Percentiles rank a stretch among this genome's conserved stretches.
These are phyloP conservation scores for Echites panduratus DNA, from an alignment of 257 asterid species.

Conservation along the genomic window DNA sequence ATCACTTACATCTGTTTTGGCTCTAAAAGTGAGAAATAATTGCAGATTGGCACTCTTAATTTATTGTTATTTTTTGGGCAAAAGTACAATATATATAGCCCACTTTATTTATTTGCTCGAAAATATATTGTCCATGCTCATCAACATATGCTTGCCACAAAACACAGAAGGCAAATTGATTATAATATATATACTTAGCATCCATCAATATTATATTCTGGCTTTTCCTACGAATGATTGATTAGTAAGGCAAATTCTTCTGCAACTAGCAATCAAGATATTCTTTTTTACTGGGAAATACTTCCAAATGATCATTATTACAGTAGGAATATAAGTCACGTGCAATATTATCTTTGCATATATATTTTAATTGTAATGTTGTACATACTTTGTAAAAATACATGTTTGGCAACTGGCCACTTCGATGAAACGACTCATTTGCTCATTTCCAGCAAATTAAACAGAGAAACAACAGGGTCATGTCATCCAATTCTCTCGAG, in stretches of 20 bases:
- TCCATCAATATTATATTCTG: too few relatives aligned
- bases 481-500: constrained; percentile 10
- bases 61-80: constrained; percentile 1
- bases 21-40: constrained; percentile 27
- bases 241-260: not conserved
- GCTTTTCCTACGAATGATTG: not conserved
- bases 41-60: constrained; percentile 23
- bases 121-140: not conserved
- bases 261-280: not conserved
- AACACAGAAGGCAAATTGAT: not conserved
- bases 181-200: not conserved
- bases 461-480: not conserved
- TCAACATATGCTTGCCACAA: constrained; percentile 5
- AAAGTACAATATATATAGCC: constrained; percentile 10
- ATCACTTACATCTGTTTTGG: constrained; percentile 6
- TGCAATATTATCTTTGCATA: not conserved
- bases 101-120: constrained; percentile 1
- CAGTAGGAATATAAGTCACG: not conserved
- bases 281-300: not conserved
- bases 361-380: not conserved
- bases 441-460: constrained; percentile 2
- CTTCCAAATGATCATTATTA: not conserved
- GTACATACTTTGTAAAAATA: not conserved
- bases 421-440: constrained; percentile 3
- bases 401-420: constrained; percentile 33